Conservation (phyloP, 805 yeast species). For the Candida maris region DNA sequence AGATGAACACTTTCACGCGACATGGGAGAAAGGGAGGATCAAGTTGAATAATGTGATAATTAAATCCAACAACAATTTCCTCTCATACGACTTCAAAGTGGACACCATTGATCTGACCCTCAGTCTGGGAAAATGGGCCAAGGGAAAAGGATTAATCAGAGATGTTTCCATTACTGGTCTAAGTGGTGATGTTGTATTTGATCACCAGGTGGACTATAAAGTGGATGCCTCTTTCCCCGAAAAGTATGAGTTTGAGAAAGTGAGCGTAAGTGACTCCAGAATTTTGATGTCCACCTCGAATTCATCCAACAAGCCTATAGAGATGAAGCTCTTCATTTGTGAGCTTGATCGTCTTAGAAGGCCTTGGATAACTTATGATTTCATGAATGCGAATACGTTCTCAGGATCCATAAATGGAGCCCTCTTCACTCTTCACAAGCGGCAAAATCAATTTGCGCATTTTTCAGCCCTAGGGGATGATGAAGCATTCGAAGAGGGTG, state of each 20-base stretch:
- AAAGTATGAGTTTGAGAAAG: slow-evolving; percentile 36
- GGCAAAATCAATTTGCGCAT: slow-evolving; percentile 55
- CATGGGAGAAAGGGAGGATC: slow-evolving; percentile 48
- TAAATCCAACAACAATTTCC: slow-evolving; percentile 16
- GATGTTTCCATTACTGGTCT: slow-evolving; percentile 48
- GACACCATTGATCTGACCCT: slow-evolving; percentile 43
- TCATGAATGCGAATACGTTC: slow-evolving; percentile 65
- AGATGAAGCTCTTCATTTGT: slow-evolving; percentile 60
- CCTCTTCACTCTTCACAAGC: slow-evolving; percentile 70
- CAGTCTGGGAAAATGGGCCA: slow-evolving; percentile 52
- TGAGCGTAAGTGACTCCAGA: slow-evolving; percentile 51
- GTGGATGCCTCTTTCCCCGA: slow-evolving; percentile 24
- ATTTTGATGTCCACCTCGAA: slow-evolving; percentile 24
- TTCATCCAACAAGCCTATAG: slow-evolving; percentile 32
- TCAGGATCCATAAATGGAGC: slow-evolving; percentile 75
- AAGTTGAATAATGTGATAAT: slow-evolving; percentile 40
- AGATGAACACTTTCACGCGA: slow-evolving; percentile 37
- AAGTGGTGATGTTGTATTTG: slow-evolving; percentile 33
- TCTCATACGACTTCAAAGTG: slow-evolving; percentile 35
- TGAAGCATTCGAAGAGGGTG: slow-evolving; percentile 17
- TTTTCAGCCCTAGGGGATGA: slow-evolving; percentile 31
- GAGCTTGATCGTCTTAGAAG: slow-evolving; percentile 60
- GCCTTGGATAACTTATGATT: slow-evolving; percentile 57
- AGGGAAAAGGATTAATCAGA: slow-evolving; percentile 49
- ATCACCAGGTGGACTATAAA: slow-evolving; percentile 10